These are phyloP conservation scores for Avena insularis DNA, from an alignment of 176 grass and related monocot species.

Conservation along the genomic window DNA sequence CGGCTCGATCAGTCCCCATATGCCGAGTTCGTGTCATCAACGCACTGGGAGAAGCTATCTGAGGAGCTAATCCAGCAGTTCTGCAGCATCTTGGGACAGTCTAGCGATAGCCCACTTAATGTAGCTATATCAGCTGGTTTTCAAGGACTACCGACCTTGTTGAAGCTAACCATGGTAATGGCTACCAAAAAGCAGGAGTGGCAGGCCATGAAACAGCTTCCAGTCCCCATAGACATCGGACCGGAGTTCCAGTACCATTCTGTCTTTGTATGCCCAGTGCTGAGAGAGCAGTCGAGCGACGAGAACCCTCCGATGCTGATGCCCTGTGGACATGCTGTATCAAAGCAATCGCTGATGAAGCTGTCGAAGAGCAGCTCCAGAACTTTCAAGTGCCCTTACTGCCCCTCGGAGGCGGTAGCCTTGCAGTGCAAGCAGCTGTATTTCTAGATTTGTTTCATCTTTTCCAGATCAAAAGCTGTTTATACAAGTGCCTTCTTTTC, in stretches of 20 bases:
- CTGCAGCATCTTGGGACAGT: conserved; percentile 72
- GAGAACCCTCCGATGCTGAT: conserved; percentile 97
- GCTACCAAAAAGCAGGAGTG: conserved; percentile 83
- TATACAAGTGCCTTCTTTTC: conserved; percentile 31
- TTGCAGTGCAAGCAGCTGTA: conserved; percentile 81
- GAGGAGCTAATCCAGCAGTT: conserved; percentile 80
- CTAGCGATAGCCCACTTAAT: conserved; percentile 63
- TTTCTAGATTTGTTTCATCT: conserved; percentile 64
- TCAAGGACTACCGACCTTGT: conserved; percentile 77
- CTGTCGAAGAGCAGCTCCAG: conserved; percentile 86
- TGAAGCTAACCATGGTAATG: conserved; percentile 81
- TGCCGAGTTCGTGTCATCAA: conserved; percentile 60
- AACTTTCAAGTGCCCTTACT: conserved; percentile 92
- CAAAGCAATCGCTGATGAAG: conserved; percentile 81
- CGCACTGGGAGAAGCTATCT: conserved; percentile 69
- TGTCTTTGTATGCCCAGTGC: conserved; percentile 87
- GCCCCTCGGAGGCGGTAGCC: conserved; percentile 62
- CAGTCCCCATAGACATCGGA: conserved; percentile 73
- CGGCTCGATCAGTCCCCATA: conserved; percentile 85
- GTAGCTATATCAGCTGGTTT: conserved; percentile 71
- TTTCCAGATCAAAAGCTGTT: conserved; percentile 35
- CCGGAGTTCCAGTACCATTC: conserved; percentile 89
- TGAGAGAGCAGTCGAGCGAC: conserved; percentile 75
- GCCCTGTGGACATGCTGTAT: conserved; percentile 87
- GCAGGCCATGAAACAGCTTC: conserved; percentile 92